Conservation (phyloP, 768 basidiomycete genomes). For the Agaricus subrufescens region DNA sequence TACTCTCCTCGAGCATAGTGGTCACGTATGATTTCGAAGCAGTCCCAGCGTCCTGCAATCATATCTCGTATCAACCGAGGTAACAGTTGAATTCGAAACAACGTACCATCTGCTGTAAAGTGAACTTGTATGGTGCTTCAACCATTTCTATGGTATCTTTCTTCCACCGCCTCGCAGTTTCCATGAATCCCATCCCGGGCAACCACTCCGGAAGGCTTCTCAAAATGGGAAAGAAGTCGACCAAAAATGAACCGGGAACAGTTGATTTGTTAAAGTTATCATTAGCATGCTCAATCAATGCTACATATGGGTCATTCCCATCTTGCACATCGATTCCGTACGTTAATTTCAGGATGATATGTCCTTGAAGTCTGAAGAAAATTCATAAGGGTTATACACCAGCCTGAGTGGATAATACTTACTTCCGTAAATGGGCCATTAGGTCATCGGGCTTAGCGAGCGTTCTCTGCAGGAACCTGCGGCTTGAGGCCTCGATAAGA, state of each 20-base stretch:
- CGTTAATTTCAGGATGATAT: constrained; percentile 48
- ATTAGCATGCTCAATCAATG: constrained; percentile 46
- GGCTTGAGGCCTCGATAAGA: constrained; percentile 29
- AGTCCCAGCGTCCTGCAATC: constrained; percentile 32
- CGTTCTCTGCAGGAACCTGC: constrained; percentile 31
- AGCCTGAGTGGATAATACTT: constrained; percentile 10
- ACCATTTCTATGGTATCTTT: constrained; percentile 33
- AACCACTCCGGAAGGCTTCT: constrained; percentile 50
- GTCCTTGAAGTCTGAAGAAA: constrained; percentile 39
- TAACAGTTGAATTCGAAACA: neutral
- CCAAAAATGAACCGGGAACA: constrained; percentile 42
- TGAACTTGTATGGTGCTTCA: constrained; percentile 38
- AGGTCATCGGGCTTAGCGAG: constrained; percentile 25
- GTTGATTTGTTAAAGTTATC: constrained; percentile 47
- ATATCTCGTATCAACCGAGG: neutral
- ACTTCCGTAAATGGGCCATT: constrained; percentile 38
- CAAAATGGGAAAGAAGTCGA: constrained; percentile 39
- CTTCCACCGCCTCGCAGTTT: constrained; percentile 36
- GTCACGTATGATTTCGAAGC: constrained; percentile 42
- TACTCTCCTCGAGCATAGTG: constrained; percentile 31
- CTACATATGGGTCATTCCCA: constrained; percentile 44
- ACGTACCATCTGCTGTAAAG: constrained; percentile 43
- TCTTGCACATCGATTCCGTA: constrained; percentile 56
- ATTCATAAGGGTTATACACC: neutral
- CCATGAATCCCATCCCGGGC: constrained; percentile 52